A percentile compares a stretch with the other conserved stretches of the same genome.
Evolutionary conservation across 2,329 filamentous ascomycete genomes (phyloP).

Genomic region (Fusarium tricinctum): DNA sequence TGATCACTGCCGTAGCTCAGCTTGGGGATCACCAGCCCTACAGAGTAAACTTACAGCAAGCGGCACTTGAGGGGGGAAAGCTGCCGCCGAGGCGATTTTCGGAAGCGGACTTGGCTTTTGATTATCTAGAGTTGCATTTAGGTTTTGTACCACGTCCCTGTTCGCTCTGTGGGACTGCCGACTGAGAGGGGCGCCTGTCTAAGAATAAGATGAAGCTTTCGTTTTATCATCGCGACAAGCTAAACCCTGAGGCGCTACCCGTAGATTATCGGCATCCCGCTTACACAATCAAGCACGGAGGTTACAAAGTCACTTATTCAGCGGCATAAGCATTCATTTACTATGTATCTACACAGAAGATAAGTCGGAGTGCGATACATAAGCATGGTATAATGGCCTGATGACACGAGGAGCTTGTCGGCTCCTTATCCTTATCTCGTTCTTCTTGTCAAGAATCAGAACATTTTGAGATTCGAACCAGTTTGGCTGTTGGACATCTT

Average conservation of each 20-base stretch:
- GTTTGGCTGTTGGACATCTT: neutral
- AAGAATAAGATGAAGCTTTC: conserved; percentile 2
- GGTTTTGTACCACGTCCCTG: conserved; percentile 11
- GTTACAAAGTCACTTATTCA: conserved; percentile 25
- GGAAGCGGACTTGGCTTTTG: conserved; percentile 12
- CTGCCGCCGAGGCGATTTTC: conserved; percentile 23
- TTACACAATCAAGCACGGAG: conserved; percentile 25
- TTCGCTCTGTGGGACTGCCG: conserved; percentile 18
- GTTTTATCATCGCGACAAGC: conserved; percentile 13
- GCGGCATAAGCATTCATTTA: neutral
- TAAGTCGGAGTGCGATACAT: neutral
- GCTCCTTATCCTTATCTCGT: neutral
- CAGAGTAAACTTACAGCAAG: neutral
- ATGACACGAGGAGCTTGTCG: neutral
- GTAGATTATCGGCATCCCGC: conserved; percentile 26
- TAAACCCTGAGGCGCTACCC: conserved; percentile 7
- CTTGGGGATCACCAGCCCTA: conserved; percentile 37
- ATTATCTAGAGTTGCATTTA: conserved; percentile 17
- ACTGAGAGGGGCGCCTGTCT: neutral
- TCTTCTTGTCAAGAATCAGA: neutral
- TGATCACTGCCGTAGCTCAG: conserved; percentile 24
- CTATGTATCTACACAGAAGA: neutral
- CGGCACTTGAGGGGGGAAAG: conserved; percentile 20
- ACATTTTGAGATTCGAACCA: neutral
- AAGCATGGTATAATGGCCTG: neutral